Percentiles rank a stretch among this genome's conserved stretches.
phyloP scores from a whole-genome alignment of 1,284 basidiomycete species.

The Trichosporon sp. region DNA sequence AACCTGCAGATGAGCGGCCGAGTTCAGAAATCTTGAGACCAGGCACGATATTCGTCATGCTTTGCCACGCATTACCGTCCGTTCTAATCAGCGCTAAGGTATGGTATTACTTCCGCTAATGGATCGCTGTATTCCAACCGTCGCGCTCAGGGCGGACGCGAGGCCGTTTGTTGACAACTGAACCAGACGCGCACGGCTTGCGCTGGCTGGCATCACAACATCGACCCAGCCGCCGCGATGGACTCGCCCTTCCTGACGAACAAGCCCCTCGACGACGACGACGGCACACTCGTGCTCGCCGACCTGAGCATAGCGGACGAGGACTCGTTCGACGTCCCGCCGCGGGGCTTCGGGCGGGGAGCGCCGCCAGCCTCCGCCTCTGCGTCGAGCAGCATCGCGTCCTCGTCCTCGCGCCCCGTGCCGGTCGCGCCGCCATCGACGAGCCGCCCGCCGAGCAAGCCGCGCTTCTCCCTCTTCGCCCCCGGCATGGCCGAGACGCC shows the following conservation, averaged over 20 bases:
- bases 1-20: not conserved
- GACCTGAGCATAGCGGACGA: slow-evolving; percentile 6
- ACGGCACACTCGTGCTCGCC: slow-evolving; percentile 8
- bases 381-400: not conserved
- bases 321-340: not conserved
- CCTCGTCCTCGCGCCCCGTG: not conserved
- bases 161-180: not conserved
- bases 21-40: slow-evolving; percentile 3
- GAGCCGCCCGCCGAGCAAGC: not conserved
- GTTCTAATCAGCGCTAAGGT: not conserved
- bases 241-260: slow-evolving; percentile 10
- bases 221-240: not conserved
- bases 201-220: not conserved
- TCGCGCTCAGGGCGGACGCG: not conserved
- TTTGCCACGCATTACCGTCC: not conserved
- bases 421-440: not conserved
- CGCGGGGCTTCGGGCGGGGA: not conserved
- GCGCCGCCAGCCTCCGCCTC: not conserved
- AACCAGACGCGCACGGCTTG: not conserved
- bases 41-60: not conserved
- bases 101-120: not conserved
- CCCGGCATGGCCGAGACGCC: not conserved
- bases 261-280: slow-evolving; percentile 6
- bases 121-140: not conserved
- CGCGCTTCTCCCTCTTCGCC: slow-evolving; percentile 2